Percentiles rank a stretch among this genome's conserved stretches.
phyloP scores from a whole-genome alignment of 768 basidiomycete genomes.

The Tulasnella sp. region DNA sequence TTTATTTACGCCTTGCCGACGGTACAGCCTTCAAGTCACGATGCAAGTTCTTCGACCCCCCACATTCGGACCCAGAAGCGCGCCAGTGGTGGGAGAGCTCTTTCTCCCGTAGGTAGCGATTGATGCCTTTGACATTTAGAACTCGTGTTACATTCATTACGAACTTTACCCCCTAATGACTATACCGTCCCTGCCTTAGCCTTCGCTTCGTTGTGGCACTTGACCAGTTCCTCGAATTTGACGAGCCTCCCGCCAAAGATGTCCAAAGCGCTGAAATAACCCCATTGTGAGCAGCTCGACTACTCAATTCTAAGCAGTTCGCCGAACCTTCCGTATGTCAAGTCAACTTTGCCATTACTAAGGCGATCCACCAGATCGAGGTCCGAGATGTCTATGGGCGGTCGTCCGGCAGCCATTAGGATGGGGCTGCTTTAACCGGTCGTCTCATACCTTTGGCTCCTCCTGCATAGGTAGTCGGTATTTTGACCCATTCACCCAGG shows the following conservation, averaged over 20 bases:
- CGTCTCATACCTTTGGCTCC: slow-evolving; percentile 72
- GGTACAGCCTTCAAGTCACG: slow-evolving; percentile 67
- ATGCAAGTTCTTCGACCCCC: slow-evolving; percentile 74
- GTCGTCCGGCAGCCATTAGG: not conserved
- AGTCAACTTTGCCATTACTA: slow-evolving; percentile 77
- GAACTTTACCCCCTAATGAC: not conserved
- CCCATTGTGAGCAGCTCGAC: not conserved
- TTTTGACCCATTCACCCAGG: slow-evolving; percentile 84
- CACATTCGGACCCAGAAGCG: slow-evolving; percentile 37
- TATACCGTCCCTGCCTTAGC: not conserved
- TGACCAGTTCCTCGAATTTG: slow-evolving; percentile 44
- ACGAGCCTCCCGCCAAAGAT: slow-evolving; percentile 48
- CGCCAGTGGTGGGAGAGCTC: slow-evolving; percentile 35
- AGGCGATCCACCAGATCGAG: slow-evolving; percentile 74
- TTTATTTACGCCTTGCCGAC: slow-evolving; percentile 11
- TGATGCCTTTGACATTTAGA: not conserved
- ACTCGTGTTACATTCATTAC: not conserved
- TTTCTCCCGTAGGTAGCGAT: not conserved
- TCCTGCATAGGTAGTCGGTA: slow-evolving; percentile 95
- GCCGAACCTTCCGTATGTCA: slow-evolving; percentile 76
- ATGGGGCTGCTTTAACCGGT: not conserved
- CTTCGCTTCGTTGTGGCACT: slow-evolving; percentile 19
- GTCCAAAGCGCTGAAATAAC: slow-evolving; percentile 41
- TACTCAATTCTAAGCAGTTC: not conserved
- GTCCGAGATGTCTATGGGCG: slow-evolving; percentile 64